Base-by-base conservation (phyloP, 352 stramenopile genomes). In the Phytophthora brassicae region DNA sequence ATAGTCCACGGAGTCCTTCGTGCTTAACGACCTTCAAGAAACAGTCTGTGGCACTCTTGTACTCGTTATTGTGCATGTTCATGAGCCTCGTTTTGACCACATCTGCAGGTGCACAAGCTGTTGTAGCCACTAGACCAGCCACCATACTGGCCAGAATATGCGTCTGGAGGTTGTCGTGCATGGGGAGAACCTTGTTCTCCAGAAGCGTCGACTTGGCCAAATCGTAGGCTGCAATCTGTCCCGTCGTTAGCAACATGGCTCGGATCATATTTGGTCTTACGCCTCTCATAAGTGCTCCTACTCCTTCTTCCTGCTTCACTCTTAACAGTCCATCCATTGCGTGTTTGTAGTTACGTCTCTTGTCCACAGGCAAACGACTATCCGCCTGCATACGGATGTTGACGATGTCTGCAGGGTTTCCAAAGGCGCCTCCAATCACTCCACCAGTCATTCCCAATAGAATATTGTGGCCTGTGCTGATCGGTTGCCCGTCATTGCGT, bases 341-440 rank as follows among this genome's bases (percentile, higher is more conserved):
- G 67, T 94, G 82, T 64, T 86, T 85, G 75, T 94, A 94, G 66
- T 92, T 90, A 55, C 84, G 84, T 48, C 84, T 66, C 72, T 89
- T 76, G 35, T 84, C 73, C 13, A 54, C 50, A 0, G 82, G 80
- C 57, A 94, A 39, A 0, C 82, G 72, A 44, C 75, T 87, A 64
- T 94, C 84, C 5, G 84, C 84, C 59, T 92, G 84, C 82, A 94
- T 92, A 54, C 84, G 84, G 57, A 92, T 88, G 66, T 92, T 94
- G 43, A 92, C 84, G 33, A 94, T 91, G 38, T 92, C 84, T 12
- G 84, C 84, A 0, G 82, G 84, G 38, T 94, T 92, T 12, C 84
- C 84, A 5, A 89, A 68, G 2, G 77, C 74, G 8, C 82, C 84
- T 47, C 84, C 84, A 16, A 94, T 45, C 4, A 86, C 79, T 33